Evolutionary conservation across 2,329 filamentous ascomycete species (phyloP).

Genomic region (Aplosporella prunicola): DNA sequence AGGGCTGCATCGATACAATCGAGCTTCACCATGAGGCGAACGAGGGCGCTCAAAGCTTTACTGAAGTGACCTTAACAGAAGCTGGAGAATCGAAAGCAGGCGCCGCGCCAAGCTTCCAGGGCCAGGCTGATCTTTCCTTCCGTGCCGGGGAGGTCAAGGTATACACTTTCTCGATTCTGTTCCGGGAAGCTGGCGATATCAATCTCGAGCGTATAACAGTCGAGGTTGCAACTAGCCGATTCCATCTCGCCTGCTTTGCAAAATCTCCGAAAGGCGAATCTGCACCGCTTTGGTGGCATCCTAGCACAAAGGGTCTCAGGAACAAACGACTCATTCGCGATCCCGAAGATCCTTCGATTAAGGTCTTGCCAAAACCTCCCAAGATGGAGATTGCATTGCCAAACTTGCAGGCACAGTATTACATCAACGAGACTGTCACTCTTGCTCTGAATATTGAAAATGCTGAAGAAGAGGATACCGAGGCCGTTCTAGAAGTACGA

Average conservation of each 20-base stretch:
- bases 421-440: slow-evolving; percentile 68
- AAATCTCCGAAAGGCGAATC: slow-evolving; percentile 27
- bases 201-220: slow-evolving; percentile 56
- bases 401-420: slow-evolving; percentile 61
- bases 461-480: slow-evolving; percentile 69
- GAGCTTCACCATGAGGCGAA: slow-evolving; percentile 17
- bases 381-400: slow-evolving; percentile 71
- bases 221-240: slow-evolving; percentile 53
- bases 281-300: slow-evolving; percentile 26
- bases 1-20: slow-evolving; percentile 33
- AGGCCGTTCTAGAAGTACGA: slow-evolving; percentile 59
- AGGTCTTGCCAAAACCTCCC: slow-evolving; percentile 78
- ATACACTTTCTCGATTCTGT: slow-evolving; percentile 60
- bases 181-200: slow-evolving; percentile 75
- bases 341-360: slow-evolving; percentile 44
- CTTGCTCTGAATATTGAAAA: slow-evolving; percentile 66
- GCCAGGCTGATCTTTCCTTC: slow-evolving; percentile 55
- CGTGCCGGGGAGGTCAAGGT: slow-evolving; percentile 58
- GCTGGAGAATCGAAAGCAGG: neutral
- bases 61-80: slow-evolving; percentile 6
- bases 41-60: slow-evolving; percentile 6
- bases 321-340: slow-evolving; percentile 22
- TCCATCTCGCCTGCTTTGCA: slow-evolving; percentile 59
- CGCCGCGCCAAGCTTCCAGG: slow-evolving; percentile 36
- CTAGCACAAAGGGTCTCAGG: slow-evolving; percentile 18